Evolutionary conservation across 352 stramenopile species (phyloP).

Genomic region (Peronospora belbahrii): DNA sequence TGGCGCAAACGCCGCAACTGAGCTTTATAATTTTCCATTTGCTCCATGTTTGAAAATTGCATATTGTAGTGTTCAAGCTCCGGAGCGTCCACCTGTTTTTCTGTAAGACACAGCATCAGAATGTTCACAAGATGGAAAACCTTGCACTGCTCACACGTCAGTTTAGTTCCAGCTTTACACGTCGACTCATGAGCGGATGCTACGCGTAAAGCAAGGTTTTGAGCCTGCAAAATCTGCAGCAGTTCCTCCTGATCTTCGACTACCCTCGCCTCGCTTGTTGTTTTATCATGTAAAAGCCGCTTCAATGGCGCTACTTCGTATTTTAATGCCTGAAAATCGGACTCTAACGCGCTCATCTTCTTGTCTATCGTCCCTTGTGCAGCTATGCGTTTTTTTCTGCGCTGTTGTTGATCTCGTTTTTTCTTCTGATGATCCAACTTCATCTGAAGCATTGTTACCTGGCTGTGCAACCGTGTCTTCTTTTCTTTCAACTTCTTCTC

Average conservation of each 20-base stretch:
- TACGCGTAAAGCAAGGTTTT: slow-evolving; percentile 77
- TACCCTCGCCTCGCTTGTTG: slow-evolving; percentile 33
- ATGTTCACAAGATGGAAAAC: slow-evolving; percentile 61
- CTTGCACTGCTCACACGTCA: slow-evolving; percentile 38
- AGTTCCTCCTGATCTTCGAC: slow-evolving; percentile 61
- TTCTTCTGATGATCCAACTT: slow-evolving; percentile 43
- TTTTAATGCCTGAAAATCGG: slow-evolving; percentile 20
- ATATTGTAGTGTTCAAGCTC: slow-evolving; percentile 36
- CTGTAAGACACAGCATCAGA: slow-evolving; percentile 56
- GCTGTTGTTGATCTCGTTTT: slow-evolving; percentile 20
- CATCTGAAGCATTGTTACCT: slow-evolving; percentile 59
- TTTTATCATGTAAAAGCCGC: slow-evolving; percentile 48
- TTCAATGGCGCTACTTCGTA: slow-evolving; percentile 50
- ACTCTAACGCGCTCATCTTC: slow-evolving; percentile 8
- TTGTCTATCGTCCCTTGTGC: slow-evolving; percentile 20
- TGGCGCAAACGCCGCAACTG: slow-evolving; percentile 42
- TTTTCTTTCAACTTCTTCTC: slow-evolving; percentile 40
- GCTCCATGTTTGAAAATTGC: slow-evolving; percentile 28
- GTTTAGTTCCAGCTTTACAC: slow-evolving; percentile 3
- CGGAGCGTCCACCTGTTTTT: slow-evolving; percentile 50
- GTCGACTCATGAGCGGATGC: slow-evolving; percentile 6
- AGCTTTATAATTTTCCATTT: slow-evolving; percentile 52
- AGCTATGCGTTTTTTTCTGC: slow-evolving; percentile 13
- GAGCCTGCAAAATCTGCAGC: slow-evolving; percentile 61
- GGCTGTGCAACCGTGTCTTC: slow-evolving; percentile 39